A percentile compares a stretch with the other conserved stretches of the same genome.
These are phyloP conservation scores for Xylariaceae sp. DNA, from an alignment of 2,329 filamentous ascomycete species.

Conservation along the genomic window DNA sequence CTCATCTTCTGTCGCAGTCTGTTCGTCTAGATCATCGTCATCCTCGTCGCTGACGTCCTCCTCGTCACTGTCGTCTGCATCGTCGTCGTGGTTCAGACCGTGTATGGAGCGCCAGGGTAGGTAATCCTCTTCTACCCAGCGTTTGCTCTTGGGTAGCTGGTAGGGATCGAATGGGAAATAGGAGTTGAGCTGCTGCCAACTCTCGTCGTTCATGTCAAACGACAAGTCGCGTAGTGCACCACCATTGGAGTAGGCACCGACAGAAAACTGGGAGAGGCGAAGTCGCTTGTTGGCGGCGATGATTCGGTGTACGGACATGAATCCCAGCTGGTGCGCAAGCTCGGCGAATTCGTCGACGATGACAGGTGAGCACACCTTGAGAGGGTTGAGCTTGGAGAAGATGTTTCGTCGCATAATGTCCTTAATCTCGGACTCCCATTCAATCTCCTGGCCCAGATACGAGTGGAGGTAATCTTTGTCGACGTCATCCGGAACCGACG, in stretches of 20 bases:
- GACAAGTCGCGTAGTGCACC: slow-evolving; percentile 50
- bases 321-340: slow-evolving; percentile 75
- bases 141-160: slow-evolving; percentile 76
- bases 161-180: slow-evolving; percentile 99
- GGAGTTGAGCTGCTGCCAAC: slow-evolving; percentile 78
- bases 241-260: slow-evolving; percentile 50
- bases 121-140: slow-evolving; percentile 83
- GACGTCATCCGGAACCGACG: slow-evolving; percentile 53
- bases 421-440: slow-evolving; percentile 71
- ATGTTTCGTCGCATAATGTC: slow-evolving; percentile 72
- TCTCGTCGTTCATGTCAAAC: slow-evolving; percentile 58
- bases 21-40: slow-evolving; percentile 42
- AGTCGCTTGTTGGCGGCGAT: slow-evolving; percentile 91
- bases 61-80: slow-evolving; percentile 50
- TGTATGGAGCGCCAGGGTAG: slow-evolving; percentile 72
- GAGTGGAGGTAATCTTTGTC: slow-evolving; percentile 58
- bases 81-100: slow-evolving; percentile 55
- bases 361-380: slow-evolving; percentile 86
- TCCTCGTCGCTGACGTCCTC: slow-evolving; percentile 46
- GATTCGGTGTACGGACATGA: slow-evolving; percentile 84
- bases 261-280: slow-evolving; percentile 66
- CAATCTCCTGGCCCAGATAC: slow-evolving; percentile 64
- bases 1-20: slow-evolving; percentile 47
- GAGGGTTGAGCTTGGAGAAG: slow-evolving; percentile 83
- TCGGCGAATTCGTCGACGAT: slow-evolving; percentile 91